Evolutionary conservation across 2,329 filamentous ascomycete genomes (phyloP).

Genomic region (Fragosphaeria purpurea): DNA sequence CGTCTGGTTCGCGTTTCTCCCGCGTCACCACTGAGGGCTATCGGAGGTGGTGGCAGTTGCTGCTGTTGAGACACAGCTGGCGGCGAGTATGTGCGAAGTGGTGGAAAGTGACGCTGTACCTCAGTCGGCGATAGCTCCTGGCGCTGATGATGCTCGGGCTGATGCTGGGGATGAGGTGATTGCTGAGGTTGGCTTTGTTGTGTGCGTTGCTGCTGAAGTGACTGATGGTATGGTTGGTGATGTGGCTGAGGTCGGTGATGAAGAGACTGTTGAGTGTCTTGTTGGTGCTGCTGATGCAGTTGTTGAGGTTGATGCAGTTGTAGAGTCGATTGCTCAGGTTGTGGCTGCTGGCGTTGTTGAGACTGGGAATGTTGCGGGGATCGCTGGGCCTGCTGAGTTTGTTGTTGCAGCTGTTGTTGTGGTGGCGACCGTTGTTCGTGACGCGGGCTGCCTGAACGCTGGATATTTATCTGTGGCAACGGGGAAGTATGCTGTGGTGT

Average conservation of each 20-base stretch:
- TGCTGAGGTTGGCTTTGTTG: not conserved
- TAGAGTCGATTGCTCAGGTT: not conserved
- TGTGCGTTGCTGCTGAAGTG: not conserved
- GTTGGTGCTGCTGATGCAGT: not conserved
- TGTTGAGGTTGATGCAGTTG: not conserved
- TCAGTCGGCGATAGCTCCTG: conserved; percentile 2
- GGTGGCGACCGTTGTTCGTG: conserved; percentile 35
- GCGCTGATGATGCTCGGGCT: not conserved
- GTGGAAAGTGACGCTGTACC: not conserved
- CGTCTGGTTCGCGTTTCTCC: conserved; percentile 13
- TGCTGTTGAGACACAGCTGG: not conserved
- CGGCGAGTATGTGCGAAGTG: conserved; percentile 3
- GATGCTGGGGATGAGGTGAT: not conserved
- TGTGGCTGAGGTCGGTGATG: not conserved
- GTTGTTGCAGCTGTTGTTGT: conserved; percentile 1
- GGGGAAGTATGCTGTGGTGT: conserved; percentile 39
- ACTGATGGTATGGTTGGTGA: not conserved
- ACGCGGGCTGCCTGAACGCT: conserved; percentile 33
- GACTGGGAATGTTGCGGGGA: conserved; percentile 19
- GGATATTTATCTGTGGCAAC: conserved; percentile 48
- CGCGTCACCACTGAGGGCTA: not conserved
- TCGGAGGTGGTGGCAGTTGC: not conserved
- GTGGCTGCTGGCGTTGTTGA: conserved; percentile 15
- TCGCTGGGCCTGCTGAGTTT: conserved; percentile 2
- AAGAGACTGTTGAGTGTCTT: not conserved